Percentiles rank a stretch among this genome's conserved stretches.
Conservation (phyloP, 2,329 filamentous ascomycete species). For the Epichloe gansuensis region DNA sequence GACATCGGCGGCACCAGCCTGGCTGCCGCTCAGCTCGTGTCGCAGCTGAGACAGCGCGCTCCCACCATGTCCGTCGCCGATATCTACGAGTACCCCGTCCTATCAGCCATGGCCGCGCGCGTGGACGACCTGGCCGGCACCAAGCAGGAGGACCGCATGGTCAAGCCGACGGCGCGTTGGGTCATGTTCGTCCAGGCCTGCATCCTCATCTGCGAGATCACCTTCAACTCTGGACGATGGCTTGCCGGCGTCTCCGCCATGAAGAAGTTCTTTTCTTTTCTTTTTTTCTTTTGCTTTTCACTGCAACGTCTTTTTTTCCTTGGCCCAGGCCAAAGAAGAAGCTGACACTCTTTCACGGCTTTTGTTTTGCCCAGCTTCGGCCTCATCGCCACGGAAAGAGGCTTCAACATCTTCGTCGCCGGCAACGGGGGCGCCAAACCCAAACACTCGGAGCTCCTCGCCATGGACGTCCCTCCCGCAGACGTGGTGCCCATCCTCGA, state of each 20-base stretch:
- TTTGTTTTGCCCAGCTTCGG: constrained; percentile 48
- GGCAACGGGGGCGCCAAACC: constrained; percentile 85
- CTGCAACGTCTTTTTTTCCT: background rate
- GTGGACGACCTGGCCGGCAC: constrained; percentile 9
- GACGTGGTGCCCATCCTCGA: constrained; percentile 77
- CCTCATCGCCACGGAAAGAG: constrained; percentile 82
- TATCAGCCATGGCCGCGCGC: constrained; percentile 8
- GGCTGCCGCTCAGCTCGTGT: constrained; percentile 12
- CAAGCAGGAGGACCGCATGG: constrained; percentile 6
- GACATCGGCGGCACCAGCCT: constrained; percentile 13
- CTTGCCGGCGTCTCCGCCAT: constrained; percentile 4
- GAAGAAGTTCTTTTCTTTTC: constrained; percentile 1
- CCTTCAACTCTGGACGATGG: constrained; percentile 7
- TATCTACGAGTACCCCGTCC: constrained; percentile 10
- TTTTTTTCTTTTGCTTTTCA: background rate
- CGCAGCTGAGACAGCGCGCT: constrained; percentile 9
- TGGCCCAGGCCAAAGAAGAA: background rate
- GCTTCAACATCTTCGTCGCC: constrained; percentile 84
- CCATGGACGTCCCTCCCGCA: constrained; percentile 72
- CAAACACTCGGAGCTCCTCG: constrained; percentile 67
- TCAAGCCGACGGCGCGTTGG: constrained; percentile 10
- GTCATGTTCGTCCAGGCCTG: constrained; percentile 9
- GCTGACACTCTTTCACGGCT: background rate
- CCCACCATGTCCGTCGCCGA: constrained; percentile 12
- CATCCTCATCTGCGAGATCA: constrained; percentile 7